Base-by-base conservation (phyloP, 352 stramenopile genomes). In the Phytophthora niederhauseri region DNA sequence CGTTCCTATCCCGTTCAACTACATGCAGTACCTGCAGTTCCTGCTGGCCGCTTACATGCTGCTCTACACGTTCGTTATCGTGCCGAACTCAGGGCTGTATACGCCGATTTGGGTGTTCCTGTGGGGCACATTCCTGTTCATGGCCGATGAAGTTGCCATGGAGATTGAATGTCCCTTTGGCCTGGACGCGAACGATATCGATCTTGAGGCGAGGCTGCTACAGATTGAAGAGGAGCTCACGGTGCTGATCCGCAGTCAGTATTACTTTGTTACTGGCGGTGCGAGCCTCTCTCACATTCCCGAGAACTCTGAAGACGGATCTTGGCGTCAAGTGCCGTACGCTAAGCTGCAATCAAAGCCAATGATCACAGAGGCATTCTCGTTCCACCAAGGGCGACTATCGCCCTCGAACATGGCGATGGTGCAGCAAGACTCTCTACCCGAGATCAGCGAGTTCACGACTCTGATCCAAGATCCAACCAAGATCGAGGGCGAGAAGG, bases 1-100 rank as follows among this genome's bases (percentile, higher is more conserved):
- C 49, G 82, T 92, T 8, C 85, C 85, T n/a, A 93, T 93, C 57
- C 85, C 85, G 53, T 93, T 93, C 83, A 91, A 91, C 72, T 93
- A 93, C 70, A 90, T 88, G 73, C 85, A 93, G 69, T 93, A 91
- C 57, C 69, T 92, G 1, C 80, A 90, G 64, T 73, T 84, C 1
- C 72, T 93, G 30, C 76, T 93, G 36, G 51, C 78, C 28, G 73
- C 72, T 3, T 93, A 93, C 71, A 90, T 93, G 80, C 76, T 74
- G 58, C 75, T 93, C 38, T 93, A 93, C 73, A 92, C 78, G 9
- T 79, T 93, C 61, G 85, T 91, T 22, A 92, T 92, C 66, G 83
- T 93, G 15, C 81, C 83, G 15, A 80, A 74, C 50, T 93, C 85
- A 3, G 76, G 76, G 12, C 67, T 89, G 9, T 91, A 87, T 61